Evolutionary conservation across 2,329 filamentous ascomycete species (phyloP), one percentile per base, ranked within the genome.

Genomic region (Neofusicoccum parvum): DNA sequence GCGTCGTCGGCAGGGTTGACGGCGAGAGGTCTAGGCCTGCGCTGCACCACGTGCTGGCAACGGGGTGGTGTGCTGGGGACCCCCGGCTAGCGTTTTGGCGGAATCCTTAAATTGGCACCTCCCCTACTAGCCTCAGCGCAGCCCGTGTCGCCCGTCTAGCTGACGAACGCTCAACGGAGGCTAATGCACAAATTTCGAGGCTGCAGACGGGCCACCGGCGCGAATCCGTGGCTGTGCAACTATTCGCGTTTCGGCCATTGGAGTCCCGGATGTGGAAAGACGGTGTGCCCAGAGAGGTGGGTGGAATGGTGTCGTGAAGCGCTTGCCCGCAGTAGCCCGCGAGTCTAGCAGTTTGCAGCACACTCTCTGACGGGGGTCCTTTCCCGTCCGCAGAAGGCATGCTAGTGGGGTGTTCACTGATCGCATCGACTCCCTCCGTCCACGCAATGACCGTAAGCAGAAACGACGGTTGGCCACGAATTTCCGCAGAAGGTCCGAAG

Each of bases 131-230:
- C 20, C 53, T 15, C 23, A 23, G 36, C 27, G 20, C 20, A 20
- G 27, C 27, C 27, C 27, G 27, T 32, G 5, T 41, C 34, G 54
- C 17, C 39, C 39, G 54, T 59, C 56, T 60, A 36, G 56, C 32
- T 37, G 32, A 60, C 45, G 56, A 48, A 48, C 43, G 37, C 32
- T 43, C 41, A 60, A 23, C 56, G 56, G 43, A 37, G 23, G 41
- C 56, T 60, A 48, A 48, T 48, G 56, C 56, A 48, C 56, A 48
- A 37, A 36, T 48, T 37, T 45, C 23, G 56, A 39, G 56, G 56
- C 54, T 59, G 54, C 41, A 60, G 41, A 20, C n/a, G 43, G 11
- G 12, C 20, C 39, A 32, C 7, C 11, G 41, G 53, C 23, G 54
- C 23, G 43, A 17, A 59, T 15, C 17, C n/a, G 14, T 10, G 37